Conservation (phyloP, 768 basidiomycete species). For the Chalciporus sphaerocephalus region DNA sequence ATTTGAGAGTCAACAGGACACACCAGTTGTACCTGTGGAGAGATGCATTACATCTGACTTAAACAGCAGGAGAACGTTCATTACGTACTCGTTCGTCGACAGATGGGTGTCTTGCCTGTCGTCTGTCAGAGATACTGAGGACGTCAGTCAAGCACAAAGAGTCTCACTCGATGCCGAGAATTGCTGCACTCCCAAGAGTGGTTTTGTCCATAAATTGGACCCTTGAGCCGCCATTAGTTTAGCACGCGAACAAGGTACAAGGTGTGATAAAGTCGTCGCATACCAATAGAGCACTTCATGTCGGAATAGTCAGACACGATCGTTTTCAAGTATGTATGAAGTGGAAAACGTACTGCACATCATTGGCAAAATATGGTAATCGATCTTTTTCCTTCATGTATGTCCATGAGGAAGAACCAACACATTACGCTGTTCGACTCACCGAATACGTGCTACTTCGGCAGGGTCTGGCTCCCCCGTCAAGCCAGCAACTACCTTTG, state of each 20-base stretch:
- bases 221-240: conserved; percentile 31
- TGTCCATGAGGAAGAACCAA: background rate
- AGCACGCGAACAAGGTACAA: background rate
- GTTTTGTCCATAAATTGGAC: conserved; percentile 81
- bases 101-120: conserved; percentile 56
- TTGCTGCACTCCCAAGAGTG: conserved; percentile 61
- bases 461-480: conserved; percentile 43
- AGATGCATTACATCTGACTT: background rate
- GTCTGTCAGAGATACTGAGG: background rate
- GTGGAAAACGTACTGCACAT: conserved; percentile 57
- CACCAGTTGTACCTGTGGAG: conserved; percentile 61
- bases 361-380: conserved; percentile 60
- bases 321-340: background rate
- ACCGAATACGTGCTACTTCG: conserved; percentile 53
- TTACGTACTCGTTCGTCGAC: conserved; percentile 56
- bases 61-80: background rate
- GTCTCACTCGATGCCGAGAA: conserved; percentile 63
- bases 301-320: background rate
- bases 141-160: background rate
- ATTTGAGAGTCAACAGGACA: background rate
- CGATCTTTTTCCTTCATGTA: conserved; percentile 51
- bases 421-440: conserved; percentile 1
- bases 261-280: background rate
- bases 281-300: conserved; percentile 53
- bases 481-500: conserved; percentile 48